A percentile compares a stretch with the other conserved stretches of the same genome.
These are phyloP conservation scores for Rhodotorula mucilaginosa DNA, from an alignment of 1,284 basidiomycete genomes.

Conservation along the genomic window DNA sequence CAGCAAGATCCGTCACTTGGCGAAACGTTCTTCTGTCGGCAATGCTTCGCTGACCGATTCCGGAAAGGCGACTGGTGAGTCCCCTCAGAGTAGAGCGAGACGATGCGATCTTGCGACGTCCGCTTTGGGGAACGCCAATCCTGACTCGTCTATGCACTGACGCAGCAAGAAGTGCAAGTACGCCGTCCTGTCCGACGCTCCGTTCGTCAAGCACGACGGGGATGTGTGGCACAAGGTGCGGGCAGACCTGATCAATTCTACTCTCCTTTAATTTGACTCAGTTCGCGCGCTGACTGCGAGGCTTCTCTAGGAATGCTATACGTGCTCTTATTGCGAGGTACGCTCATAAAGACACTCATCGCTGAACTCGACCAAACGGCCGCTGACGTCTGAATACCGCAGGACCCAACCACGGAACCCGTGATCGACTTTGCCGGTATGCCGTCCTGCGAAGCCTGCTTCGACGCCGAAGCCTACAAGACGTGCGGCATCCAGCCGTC, in stretches of 20 bases:
- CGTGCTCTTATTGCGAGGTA: slow-evolving; percentile 32
- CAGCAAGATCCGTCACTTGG: slow-evolving; percentile 11
- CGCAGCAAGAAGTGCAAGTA: slow-evolving; percentile 35
- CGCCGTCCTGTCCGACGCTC: slow-evolving; percentile 32
- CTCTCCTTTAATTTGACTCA: no score
- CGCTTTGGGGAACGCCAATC: no score
- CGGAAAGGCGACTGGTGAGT: slow-evolving; percentile 31
- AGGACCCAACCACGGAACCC: slow-evolving; percentile 9
- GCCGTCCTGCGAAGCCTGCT: slow-evolving; percentile 36
- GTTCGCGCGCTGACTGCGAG: no score
- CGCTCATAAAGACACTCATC: not conserved
- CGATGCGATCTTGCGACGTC: not conserved
- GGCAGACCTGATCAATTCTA: no score
- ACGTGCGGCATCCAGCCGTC: slow-evolving; percentile 21
- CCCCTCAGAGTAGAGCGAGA: no score
- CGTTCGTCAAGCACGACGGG: slow-evolving; percentile 28
- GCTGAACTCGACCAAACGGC: not conserved
- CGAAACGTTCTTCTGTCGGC: slow-evolving; percentile 33
- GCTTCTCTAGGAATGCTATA: slow-evolving; percentile 16
- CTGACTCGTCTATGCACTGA: not conserved
- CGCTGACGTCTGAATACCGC: not conserved
- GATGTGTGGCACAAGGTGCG: slow-evolving; percentile 33
- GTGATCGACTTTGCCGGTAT: slow-evolving; percentile 33
- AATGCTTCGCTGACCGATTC: slow-evolving; percentile 35
- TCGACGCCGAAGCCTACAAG: slow-evolving; percentile 34